Percentiles rank a stretch among this genome's conserved stretches.
These are phyloP conservation scores for Solanum hybrid DNA, from an alignment of 305 asterid genomes.

Conservation along the genomic window DNA sequence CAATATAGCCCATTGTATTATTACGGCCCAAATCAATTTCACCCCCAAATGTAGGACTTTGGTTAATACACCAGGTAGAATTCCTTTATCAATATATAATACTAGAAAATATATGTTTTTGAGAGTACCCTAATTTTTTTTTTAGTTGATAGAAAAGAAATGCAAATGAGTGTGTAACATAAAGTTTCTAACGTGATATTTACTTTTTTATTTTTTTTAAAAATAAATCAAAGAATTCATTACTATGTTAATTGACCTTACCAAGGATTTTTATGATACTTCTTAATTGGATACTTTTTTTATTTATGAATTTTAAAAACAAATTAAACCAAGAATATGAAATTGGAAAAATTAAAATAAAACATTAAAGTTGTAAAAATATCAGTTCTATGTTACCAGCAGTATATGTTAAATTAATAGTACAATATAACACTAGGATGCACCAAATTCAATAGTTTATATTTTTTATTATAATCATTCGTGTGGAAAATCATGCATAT, in stretches of 20 bases:
- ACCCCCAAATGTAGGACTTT: not conserved
- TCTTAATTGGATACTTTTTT: not conserved
- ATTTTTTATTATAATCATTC: not conserved
- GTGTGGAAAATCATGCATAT: not conserved
- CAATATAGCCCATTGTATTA: not conserved
- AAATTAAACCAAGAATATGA: not conserved
- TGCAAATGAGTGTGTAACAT: not conserved
- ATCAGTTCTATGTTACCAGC: no score
- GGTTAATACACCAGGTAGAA: not conserved
- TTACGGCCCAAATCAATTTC: not conserved
- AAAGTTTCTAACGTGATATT: not conserved
- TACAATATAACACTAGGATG: not conserved
- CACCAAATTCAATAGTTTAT: not conserved
- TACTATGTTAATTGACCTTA: not conserved
- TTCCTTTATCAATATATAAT: no score
- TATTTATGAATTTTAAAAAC: not conserved
- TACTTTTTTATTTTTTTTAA: not conserved
- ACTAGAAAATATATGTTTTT: no score
- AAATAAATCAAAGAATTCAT: not conserved
- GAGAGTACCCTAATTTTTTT: no score
- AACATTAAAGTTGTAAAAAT: not conserved
- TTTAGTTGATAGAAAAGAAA: not conserved
- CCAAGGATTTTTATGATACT: not conserved
- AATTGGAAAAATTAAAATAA: not conserved
- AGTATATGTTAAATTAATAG: not conserved